Base-by-base conservation (phyloP, 257 asterid genomes). In the Solanum habrochaites region DNA sequence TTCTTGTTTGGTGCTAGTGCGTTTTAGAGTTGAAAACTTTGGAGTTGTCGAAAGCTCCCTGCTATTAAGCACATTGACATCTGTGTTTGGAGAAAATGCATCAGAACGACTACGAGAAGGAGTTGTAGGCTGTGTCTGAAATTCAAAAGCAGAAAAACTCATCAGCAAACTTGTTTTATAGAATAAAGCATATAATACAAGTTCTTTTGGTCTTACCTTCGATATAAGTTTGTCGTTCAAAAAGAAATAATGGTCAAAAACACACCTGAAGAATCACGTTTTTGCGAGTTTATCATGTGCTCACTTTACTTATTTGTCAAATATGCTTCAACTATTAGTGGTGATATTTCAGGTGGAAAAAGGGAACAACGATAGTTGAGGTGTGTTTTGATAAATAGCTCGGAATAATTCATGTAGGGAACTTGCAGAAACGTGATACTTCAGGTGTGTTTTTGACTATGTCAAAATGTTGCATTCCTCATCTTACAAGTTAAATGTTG, bases 121-220 rank as follows among this genome's bases (percentile, higher is more conserved):
- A 66, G 94, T 91, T 58, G 93, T 86, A 86, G 92, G 86, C 85
- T 91, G 89, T 72, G 91, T 82, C 95, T 94, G 95, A n/a, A 71
- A 85, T 86, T 62, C 62, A 78, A 1, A 78, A 78, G 37, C 64
- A 77, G 83, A 77, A 43, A 25, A 25, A 43, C 13, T 77, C 39
- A 15, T 77, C 62, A 77, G 39, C 62, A 75, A 75, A n/a, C 60
- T 13, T 75, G 83, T 75, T 40, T 23, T 75, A 23, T 7, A 75
- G 83, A 75, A 40, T 12, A 14, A 75, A n/a, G 8, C 83, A 42
- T 42, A 75, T 1, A 18, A 23, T 40, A 42, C 35, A 75, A 40
- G 11, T 23, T 11, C 0, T 73, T 21, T 23, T 39, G 6, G 18
- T 37, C 11, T 43, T 56, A 56, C 31, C 35, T n/a, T 75, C 0